Percentiles rank a stretch among this genome's conserved stretches.
Evolutionary conservation across 2,329 filamentous ascomycete genomes (phyloP).

Genomic region (Claviceps cyperi): DNA sequence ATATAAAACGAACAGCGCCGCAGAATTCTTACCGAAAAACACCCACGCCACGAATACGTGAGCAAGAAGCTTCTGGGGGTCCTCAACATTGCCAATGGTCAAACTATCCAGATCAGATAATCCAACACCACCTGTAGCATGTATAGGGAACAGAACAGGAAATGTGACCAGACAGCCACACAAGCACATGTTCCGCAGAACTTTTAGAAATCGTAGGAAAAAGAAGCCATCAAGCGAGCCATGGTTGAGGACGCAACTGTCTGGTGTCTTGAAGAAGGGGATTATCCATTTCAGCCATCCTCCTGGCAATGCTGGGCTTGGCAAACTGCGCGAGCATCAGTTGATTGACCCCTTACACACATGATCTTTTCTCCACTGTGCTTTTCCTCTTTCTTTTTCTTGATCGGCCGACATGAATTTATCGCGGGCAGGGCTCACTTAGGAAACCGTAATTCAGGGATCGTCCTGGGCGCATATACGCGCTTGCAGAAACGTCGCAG

Average conservation of each 20-base stretch:
- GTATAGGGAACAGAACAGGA: conserved; percentile 76
- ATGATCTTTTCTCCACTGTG: background rate
- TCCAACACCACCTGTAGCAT: conserved; percentile 61
- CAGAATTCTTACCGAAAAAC: conserved; percentile 37
- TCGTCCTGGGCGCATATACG: conserved; percentile 40
- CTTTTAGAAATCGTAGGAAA: conserved; percentile 55
- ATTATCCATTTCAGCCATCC: conserved; percentile 55
- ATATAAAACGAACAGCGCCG: background rate
- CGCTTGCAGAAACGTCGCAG: conserved; percentile 33
- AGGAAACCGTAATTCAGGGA: conserved; percentile 32
- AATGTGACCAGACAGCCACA: conserved; percentile 74
- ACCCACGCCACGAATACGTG: conserved; percentile 70
- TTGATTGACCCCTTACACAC: background rate
- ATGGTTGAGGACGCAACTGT: conserved; percentile 74
- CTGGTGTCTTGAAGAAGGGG: conserved; percentile 51
- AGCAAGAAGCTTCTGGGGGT: conserved; percentile 55
- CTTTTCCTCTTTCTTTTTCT: background rate
- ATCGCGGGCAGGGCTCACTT: conserved; percentile 12
- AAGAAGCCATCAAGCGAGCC: conserved; percentile 87
- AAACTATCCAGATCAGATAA: conserved; percentile 59
- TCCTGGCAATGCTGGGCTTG: conserved; percentile 42
- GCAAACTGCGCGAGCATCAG: conserved; percentile 27
- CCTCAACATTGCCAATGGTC: conserved; percentile 60
- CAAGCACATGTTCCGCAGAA: conserved; percentile 72
- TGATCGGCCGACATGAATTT: background rate